Evolutionary conservation across 805 yeast species (phyloP).

Genomic region (Yarrowia sp.): DNA sequence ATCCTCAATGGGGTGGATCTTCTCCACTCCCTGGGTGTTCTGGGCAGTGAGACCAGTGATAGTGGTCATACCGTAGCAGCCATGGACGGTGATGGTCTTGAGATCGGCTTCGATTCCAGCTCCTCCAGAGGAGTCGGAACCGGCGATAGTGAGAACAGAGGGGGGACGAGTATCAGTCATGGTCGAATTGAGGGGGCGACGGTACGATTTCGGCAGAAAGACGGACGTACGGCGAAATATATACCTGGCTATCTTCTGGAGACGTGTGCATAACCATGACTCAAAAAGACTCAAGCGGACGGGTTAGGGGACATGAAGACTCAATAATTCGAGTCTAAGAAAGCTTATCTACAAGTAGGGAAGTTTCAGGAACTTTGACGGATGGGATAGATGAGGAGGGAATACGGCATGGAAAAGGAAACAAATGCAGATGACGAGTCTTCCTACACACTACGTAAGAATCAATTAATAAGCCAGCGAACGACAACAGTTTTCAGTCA

Average conservation of each 20-base stretch:
- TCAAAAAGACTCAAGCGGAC: constrained; percentile 35
- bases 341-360: not conserved
- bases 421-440: no score
- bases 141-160: constrained; percentile 48
- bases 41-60: constrained; percentile 83
- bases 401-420: no score
- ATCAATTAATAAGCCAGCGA: no score
- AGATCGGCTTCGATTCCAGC: constrained; percentile 92
- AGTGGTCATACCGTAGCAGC: constrained; percentile 78
- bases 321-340: constrained; percentile 11
- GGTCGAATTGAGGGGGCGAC: constrained; percentile 3
- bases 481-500: no score
- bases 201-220: not conserved
- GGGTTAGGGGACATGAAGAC: constrained; percentile 34
- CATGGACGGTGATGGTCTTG: constrained; percentile 76
- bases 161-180: constrained; percentile 34
- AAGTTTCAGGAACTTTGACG: not conserved
- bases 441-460: no score
- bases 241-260: constrained; percentile 14
- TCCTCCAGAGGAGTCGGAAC: constrained; percentile 87
- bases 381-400: no score
- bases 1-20: constrained; percentile 54
- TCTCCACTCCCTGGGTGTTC: constrained; percentile 59
- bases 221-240: constrained; percentile 1
- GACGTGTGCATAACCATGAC: constrained; percentile 35